Evolutionary conservation across 305 asterid genomes (phyloP).

Genomic region (Fraxinus latifolia): DNA sequence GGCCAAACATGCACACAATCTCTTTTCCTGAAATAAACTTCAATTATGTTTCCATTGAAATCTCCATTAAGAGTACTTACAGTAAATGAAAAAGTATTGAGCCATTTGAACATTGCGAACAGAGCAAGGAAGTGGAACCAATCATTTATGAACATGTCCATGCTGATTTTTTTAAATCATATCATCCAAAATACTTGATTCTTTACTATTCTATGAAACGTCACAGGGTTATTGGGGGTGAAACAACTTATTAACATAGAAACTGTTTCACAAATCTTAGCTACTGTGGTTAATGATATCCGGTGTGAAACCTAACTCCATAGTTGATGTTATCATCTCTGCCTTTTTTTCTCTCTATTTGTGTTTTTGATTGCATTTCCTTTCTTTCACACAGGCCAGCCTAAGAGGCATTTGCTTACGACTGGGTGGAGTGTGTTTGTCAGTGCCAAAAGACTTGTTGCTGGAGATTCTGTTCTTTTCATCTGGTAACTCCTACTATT

Average conservation of each 20-base stretch:
- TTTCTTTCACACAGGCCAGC: conserved; percentile 67
- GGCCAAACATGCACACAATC: neutral
- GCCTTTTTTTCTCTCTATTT: conserved; percentile 5
- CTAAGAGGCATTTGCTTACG: conserved; percentile 92
- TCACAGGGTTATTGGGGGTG: neutral
- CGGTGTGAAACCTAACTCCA: neutral
- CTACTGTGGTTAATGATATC: neutral
- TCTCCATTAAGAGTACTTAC: neutral
- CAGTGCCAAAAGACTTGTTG: conserved; percentile 91
- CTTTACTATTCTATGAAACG: neutral
- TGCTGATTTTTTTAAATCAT: neutral
- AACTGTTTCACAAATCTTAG: neutral
- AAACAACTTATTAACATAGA: neutral
- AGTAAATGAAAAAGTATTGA: neutral
- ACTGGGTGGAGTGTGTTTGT: conserved; percentile 99
- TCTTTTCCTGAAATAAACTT: neutral
- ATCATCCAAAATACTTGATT: neutral
- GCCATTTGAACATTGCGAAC: neutral
- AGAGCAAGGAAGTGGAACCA: neutral
- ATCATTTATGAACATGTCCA: neutral
- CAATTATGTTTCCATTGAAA: neutral
- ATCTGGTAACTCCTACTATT: conserved; percentile 56
- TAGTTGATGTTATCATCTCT: neutral
- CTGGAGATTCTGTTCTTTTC: conserved; percentile 92
- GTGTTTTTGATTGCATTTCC: neutral